Conservation (phyloP, 2,329 filamentous ascomycete genomes). For the Cytospora chrysosperma region DNA sequence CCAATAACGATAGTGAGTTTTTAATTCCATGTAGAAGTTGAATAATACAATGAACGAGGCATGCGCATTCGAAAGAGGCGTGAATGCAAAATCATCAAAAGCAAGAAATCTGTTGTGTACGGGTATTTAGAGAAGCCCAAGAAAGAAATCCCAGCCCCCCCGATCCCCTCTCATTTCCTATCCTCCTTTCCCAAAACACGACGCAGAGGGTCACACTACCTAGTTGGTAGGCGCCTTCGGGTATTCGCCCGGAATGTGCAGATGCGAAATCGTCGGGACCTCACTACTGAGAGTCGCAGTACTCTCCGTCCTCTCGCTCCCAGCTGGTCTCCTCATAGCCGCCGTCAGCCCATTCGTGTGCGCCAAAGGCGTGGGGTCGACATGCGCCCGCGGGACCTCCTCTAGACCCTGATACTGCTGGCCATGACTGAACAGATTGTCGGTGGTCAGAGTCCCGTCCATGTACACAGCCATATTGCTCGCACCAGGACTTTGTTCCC, state of each 20-base stretch:
- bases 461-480: constrained; percentile 3
- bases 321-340: constrained; percentile 7
- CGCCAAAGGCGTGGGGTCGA: neutral
- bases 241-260: constrained; percentile 70
- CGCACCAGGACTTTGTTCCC: neutral
- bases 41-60: neutral
- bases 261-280: constrained; percentile 57
- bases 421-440: neutral
- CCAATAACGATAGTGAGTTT: neutral
- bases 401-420: neutral
- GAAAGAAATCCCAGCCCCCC: neutral
- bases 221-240: constrained; percentile 39
- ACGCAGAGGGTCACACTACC: neutral
- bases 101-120: neutral
- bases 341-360: neutral
- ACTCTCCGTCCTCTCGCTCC: constrained; percentile 20
- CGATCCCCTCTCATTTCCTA: neutral
- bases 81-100: neutral
- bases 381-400: constrained; percentile 3
- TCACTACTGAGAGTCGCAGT: constrained; percentile 23
- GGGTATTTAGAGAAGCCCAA: constrained; percentile 18
- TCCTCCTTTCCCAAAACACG: neutral
- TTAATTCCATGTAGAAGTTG: neutral
- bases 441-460: constrained; percentile 6
- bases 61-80: neutral